Evolutionary conservation across 1,139 yeast species (phyloP), one percentile per base, ranked within the genome.

Genomic region (Protomyces pachydermus): DNA sequence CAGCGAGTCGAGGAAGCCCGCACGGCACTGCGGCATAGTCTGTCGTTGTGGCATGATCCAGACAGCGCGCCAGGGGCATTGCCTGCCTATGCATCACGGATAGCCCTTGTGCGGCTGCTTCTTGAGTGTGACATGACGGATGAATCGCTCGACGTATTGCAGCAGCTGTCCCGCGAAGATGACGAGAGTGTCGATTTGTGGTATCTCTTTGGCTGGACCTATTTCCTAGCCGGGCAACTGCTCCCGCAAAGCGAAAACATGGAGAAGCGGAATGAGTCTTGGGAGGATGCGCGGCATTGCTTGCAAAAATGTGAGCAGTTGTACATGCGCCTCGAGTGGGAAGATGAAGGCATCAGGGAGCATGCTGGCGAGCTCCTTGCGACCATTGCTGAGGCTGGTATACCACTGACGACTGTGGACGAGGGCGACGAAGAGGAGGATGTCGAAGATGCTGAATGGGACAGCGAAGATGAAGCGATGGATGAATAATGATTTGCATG

Each of bases 1-100:
- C 93, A 87, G 72, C 79, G 85, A 60, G 79, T 79, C 50, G 81
- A 80, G 0, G 97, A 91, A 18, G 98, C 98, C 3, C 76, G 77
- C 64, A 79, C 80, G 39, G 93, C 96, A 0, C 78, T 91, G 8
- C 35, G 45, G 16, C 53, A 51, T 12, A 51, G 58, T 18, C 45
- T 56, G 18, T 48, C 67, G 32, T 39, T 55, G 37, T 62, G 62
- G 62, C 51, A 52, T 18, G 56, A 58, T 18, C 37, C 39, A 12
- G 32, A 52, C 9, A 54, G 61, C 6, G 52, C 14, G n/a, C 6
- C 51, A 32, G 62, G 35, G 32, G 61, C 51, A 25, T 53, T 58
- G 32, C 67, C 67, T 6, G 46, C 62, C 5, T 62, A 61, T 38
- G 56, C 67, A 2, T 46, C 64, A 1, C 63, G 65, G 8, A 28